Evolutionary conservation across 2,329 filamentous ascomycete species (phyloP).

Genomic region (Coleophoma crateriformis): DNA sequence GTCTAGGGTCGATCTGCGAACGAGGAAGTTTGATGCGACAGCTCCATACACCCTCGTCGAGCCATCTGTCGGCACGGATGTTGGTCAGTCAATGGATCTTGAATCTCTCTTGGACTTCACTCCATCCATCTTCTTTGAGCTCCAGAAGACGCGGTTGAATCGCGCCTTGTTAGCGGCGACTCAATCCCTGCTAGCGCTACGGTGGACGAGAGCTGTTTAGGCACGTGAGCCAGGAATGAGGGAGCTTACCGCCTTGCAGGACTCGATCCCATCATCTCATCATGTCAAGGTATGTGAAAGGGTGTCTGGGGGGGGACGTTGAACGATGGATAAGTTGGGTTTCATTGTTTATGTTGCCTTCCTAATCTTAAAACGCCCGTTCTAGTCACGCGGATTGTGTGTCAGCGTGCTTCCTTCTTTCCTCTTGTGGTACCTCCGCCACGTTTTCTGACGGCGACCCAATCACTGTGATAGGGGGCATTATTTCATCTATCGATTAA

Average conservation of each 20-base stretch:
- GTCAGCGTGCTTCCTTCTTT: not conserved
- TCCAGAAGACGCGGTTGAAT: not conserved
- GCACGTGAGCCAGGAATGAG: not conserved
- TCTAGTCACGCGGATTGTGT: not conserved
- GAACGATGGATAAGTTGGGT: not conserved
- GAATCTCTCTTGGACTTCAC: not conserved
- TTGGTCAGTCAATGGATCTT: conserved; percentile 8
- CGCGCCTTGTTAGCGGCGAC: not conserved
- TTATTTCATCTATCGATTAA: no score
- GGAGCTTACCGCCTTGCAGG: not conserved
- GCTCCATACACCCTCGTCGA: conserved; percentile 24
- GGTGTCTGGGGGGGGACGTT: no score
- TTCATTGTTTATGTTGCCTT: conserved; percentile 5
- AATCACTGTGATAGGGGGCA: no score
- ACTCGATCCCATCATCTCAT: not conserved
- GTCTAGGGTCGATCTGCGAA: conserved; percentile 6
- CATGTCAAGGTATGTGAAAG: not conserved
- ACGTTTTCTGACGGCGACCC: no score
- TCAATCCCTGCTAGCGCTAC: not conserved
- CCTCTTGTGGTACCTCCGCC: not conserved
- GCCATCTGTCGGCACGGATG: conserved; percentile 16
- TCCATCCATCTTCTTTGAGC: no score
- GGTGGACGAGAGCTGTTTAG: not conserved
- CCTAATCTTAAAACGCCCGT: conserved; percentile 6
- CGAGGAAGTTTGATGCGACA: conserved; percentile 26